These are phyloP conservation scores for Microsporum ferrugineum DNA, from an alignment of 2,329 filamentous ascomycete genomes.

Conservation along the genomic window DNA sequence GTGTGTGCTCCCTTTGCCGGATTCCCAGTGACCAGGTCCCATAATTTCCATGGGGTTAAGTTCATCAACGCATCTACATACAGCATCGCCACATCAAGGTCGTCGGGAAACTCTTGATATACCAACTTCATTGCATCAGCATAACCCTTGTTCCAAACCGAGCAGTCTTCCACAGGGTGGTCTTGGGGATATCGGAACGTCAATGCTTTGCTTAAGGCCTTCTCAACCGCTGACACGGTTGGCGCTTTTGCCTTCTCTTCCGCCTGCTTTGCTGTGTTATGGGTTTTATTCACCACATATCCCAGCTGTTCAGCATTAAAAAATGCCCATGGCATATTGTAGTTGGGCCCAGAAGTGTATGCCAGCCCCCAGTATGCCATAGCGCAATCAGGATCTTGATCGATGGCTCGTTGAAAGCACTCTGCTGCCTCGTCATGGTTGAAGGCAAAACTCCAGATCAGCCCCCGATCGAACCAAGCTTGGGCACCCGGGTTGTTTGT, in stretches of 20 bases:
- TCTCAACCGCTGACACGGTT: conserved; percentile 37
- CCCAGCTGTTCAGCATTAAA: conserved; percentile 51
- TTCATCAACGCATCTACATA: conserved; percentile 58
- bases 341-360: conserved; percentile 59
- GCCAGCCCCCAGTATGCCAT: conserved; percentile 41
- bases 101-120: conserved; percentile 42
- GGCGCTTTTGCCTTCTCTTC: conserved; percentile 32
- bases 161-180: conserved; percentile 39
- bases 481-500: conserved; percentile 44
- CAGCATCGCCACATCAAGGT: conserved; percentile 53
- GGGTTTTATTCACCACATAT: conserved; percentile 39
- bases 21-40: conserved; percentile 49
- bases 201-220: conserved; percentile 53
- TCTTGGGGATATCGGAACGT: conserved; percentile 49
- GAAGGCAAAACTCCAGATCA: conserved; percentile 66
- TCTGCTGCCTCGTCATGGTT: conserved; percentile 60
- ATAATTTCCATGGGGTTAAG: conserved; percentile 53
- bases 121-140: conserved; percentile 50
- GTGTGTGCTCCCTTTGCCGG: conserved; percentile 47
- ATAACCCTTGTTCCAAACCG: conserved; percentile 48
- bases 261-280: conserved; percentile 37
- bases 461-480: conserved; percentile 58
- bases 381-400: conserved; percentile 29
- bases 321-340: conserved; percentile 62
- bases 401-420: conserved; percentile 34